Base-by-base conservation (phyloP, 495 filamentous ascomycete species). In the Aspergillus asperescens region DNA sequence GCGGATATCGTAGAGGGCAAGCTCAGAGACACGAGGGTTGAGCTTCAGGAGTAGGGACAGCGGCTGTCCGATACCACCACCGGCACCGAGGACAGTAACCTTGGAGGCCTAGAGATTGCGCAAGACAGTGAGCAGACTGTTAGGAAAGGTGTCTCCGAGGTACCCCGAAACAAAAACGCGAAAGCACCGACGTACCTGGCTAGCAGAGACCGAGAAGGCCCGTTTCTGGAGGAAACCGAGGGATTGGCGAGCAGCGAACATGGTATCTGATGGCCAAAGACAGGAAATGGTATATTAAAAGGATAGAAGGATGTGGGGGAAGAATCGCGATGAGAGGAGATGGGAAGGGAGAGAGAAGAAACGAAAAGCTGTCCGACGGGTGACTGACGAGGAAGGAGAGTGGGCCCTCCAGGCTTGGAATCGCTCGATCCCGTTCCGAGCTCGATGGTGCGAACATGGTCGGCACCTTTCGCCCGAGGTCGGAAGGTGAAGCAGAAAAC, bases 31-130 rank as follows among this genome's bases (percentile, higher is more conserved):
- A 65, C 88, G 76, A 55, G 90, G 91, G 84, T 97, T 97, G 72
- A 96, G 84, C 86, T 98, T 98, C 70, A 98, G 80, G 62, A 98
- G 86, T 48, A 98, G 86, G 45, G 93, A 98, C 57, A 98, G 75
- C 64, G 93, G 93, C 80, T 98, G 93, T 67, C 93, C 93, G 75
- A 98, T 98, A 70, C 93, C 93, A 75, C 93, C 93, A 68, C 86
- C 85, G 58, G 92, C 93, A 76, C 93, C 93, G 63, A 97, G 85
- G 50, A 98, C 90, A 62, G 90, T 83, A 60, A 98, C 93, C 81
- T 96, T 96, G 69, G 90, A 91, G 68, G 89, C 82, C 93, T 98
- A 71, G 40, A 59, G 25, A 13, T 31, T 28, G 41, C n/a, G 40
- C 13, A 54, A 56, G 52, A 50, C 42, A 28, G 61, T 75, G 60